Percentiles rank a stretch among this genome's conserved stretches.
phyloP scores from a whole-genome alignment of 2,329 filamentous ascomycete species.

The Aciculosporium take region DNA sequence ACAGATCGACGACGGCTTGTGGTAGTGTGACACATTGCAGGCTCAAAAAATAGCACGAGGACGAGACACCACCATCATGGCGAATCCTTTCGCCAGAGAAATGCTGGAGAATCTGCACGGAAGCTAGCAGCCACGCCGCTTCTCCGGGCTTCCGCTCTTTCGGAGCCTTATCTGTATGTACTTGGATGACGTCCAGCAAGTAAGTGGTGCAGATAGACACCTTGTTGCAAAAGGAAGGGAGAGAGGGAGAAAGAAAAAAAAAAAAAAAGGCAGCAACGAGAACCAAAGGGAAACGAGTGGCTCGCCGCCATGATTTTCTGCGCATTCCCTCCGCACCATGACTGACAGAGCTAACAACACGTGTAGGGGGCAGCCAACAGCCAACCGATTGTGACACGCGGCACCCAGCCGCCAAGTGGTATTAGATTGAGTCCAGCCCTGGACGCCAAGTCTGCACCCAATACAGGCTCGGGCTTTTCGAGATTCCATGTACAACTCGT shows the following conservation, averaged over 20 bases:
- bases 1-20: background rate
- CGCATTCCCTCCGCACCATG: no score
- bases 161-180: background rate
- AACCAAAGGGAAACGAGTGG: no score
- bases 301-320: no score
- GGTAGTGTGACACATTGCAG: background rate
- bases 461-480: no score
- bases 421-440: constrained; percentile 4
- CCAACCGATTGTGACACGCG: background rate
- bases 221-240: no score
- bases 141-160: background rate
- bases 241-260: no score
- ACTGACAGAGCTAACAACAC: background rate
- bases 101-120: background rate
- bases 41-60: background rate
- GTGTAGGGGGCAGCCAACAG: background rate
- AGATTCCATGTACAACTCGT: no score
- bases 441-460: background rate
- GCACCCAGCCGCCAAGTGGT: background rate
- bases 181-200: no score
- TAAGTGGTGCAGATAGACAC: no score
- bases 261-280: no score
- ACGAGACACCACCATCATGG: background rate
- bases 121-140: background rate
- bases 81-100: background rate